These are phyloP conservation scores for Ballota nigra DNA, from an alignment of 257 asterid species.

Conservation along the genomic window DNA sequence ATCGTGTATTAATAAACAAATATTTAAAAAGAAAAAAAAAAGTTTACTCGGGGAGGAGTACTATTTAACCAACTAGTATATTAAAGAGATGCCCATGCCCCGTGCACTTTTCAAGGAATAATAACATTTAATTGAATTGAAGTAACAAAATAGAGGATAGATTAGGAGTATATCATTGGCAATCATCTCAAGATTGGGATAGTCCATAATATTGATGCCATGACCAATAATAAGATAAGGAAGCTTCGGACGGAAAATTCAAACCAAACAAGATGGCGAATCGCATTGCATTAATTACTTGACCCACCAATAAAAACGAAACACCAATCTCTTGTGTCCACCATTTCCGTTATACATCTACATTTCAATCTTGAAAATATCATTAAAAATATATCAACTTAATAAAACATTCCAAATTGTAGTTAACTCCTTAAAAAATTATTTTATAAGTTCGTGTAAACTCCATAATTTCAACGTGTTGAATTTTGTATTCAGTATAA, in stretches of 20 bases:
- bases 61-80: not conserved
- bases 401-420: not conserved
- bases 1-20: too few species aligned
- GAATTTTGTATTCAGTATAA: too few species aligned
- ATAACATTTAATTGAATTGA: constrained; percentile 4
- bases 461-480: too few species aligned
- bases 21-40: too few species aligned
- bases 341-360: not conserved
- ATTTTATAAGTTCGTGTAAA: not conserved
- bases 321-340: not conserved
- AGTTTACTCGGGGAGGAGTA: too few species aligned
- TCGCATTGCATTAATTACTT: constrained; percentile 20
- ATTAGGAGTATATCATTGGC: constrained; percentile 18
- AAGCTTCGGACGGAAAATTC: constrained; percentile 22
- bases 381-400: not conserved
- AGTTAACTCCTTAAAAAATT: not conserved
- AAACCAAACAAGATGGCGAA: constrained; percentile 17
- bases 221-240: constrained; percentile 35
- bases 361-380: not conserved
- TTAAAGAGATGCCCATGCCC: not conserved
- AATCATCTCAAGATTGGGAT: constrained; percentile 34
- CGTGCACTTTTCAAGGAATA: not conserved
- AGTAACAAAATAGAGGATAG: not conserved
- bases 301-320: constrained; percentile 24
- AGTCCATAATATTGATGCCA: constrained; percentile 25